A percentile compares a stretch with the other conserved stretches of the same genome.
These are phyloP conservation scores for Botrytis medusae DNA, from an alignment of 2,329 filamentous ascomycete species.

Conservation along the genomic window DNA sequence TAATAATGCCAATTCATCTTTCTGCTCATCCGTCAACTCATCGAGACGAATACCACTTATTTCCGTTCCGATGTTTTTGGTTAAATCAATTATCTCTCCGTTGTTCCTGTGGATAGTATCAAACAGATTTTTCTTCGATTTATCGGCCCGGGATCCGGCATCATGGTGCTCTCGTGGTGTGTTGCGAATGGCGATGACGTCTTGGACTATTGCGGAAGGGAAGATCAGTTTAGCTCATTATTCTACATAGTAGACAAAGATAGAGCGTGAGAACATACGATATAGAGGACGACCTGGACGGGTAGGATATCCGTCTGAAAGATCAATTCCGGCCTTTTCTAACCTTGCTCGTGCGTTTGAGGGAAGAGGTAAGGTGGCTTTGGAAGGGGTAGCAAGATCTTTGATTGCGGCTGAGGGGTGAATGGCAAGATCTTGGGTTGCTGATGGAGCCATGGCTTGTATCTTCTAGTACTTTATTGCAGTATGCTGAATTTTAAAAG, in stretches of 20 bases:
- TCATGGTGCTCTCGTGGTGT: conserved; percentile 57
- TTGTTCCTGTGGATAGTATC: conserved; percentile 48
- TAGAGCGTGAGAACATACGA: conserved; percentile 23
- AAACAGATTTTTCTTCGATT: conserved; percentile 60
- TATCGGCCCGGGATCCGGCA: conserved; percentile 63
- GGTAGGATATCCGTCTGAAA: conserved; percentile 70
- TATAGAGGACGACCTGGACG: conserved; percentile 66
- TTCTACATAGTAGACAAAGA: not conserved
- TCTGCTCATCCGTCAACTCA: conserved; percentile 43
- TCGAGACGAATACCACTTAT: conserved; percentile 45
- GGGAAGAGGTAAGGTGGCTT: conserved; percentile 64
- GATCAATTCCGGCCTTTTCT: conserved; percentile 67
- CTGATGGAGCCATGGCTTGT: conserved; percentile 35
- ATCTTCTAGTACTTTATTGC: not conserved
- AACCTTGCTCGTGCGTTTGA: conserved; percentile 56
- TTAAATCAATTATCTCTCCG: conserved; percentile 57
- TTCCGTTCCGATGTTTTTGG: conserved; percentile 45
- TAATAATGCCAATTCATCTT: conserved; percentile 46
- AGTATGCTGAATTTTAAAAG: not conserved
- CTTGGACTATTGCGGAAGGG: conserved; percentile 46
- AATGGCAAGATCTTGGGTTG: conserved; percentile 51
- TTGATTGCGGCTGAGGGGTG: conserved; percentile 53
- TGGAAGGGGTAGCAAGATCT: conserved; percentile 61
- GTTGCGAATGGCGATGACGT: conserved; percentile 65
- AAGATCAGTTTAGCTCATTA: not conserved